Conservation (phyloP, 1,284 basidiomycete species). For the Irpex sp. region DNA sequence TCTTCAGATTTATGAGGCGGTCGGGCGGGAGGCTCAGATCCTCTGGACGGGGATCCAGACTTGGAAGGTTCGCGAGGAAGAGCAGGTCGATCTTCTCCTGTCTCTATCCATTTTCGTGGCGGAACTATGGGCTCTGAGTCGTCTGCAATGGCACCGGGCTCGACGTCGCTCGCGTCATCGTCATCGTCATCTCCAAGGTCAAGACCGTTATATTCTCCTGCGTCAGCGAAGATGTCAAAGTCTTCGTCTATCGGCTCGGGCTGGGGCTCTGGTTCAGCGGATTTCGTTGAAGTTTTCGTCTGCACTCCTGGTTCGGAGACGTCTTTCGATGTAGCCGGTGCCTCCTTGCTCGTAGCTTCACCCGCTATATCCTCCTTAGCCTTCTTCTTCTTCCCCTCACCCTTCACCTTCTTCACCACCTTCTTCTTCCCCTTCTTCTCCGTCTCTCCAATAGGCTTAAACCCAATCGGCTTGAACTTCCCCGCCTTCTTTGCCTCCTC, state of each 20-base stretch:
- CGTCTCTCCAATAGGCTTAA: slow-evolving; percentile 47
- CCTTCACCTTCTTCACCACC: slow-evolving; percentile 23
- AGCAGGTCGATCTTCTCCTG: slow-evolving; percentile 6
- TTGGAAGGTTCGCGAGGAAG: background rate
- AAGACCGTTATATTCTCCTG: slow-evolving; percentile 76
- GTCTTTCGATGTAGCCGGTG: background rate
- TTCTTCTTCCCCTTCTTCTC: slow-evolving; percentile 24
- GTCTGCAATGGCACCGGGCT: slow-evolving; percentile 12
- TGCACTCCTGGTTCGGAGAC: background rate
- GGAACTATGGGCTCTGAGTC: slow-evolving; percentile 12
- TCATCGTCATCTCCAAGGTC: slow-evolving; percentile 54
- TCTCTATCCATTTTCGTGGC: slow-evolving; percentile 11
- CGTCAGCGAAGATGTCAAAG: slow-evolving; percentile 81
- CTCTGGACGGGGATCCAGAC: background rate
- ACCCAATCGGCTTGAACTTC: slow-evolving; percentile 80
- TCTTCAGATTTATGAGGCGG: background rate
- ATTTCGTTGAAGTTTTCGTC: slow-evolving; percentile 1
- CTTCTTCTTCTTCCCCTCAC: slow-evolving; percentile 39
- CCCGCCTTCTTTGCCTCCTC: slow-evolving; percentile 41
- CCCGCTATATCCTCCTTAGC: slow-evolving; percentile 17
- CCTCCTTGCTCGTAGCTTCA: slow-evolving; percentile 6
- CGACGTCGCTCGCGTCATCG: slow-evolving; percentile 12
- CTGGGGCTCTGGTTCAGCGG: slow-evolving; percentile 28
- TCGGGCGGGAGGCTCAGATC: background rate
- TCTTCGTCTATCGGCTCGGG: slow-evolving; percentile 42